phyloP scores from a whole-genome alignment of 495 filamentous ascomycete genomes.

The Terfezia claveryi region DNA sequence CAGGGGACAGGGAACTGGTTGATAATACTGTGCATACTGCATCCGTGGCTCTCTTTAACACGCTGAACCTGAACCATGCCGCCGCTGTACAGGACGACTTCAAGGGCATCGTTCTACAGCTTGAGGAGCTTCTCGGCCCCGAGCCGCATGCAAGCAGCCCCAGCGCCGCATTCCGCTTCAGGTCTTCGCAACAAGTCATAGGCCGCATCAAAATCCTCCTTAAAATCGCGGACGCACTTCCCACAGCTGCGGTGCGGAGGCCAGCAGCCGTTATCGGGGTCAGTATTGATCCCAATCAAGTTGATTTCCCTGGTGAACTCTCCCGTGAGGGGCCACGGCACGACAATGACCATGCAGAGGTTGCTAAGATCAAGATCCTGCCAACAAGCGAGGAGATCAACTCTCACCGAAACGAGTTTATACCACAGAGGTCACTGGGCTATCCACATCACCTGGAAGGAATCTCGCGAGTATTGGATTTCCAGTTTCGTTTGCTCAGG shows the following conservation, averaged over 20 bases:
- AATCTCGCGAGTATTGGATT: conserved; percentile 42
- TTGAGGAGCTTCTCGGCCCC: conserved; percentile 7
- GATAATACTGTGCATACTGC: conserved; percentile 5
- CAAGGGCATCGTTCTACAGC: no score
- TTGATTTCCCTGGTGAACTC: conserved; percentile 31
- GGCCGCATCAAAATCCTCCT: conserved; percentile 23
- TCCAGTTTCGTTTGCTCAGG: conserved; percentile 47
- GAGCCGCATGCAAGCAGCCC: not conserved
- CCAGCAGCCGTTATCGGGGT: not conserved
- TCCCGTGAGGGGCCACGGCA: conserved; percentile 35
- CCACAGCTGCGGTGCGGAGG: conserved; percentile 1
- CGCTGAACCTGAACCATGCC: conserved; percentile 11
- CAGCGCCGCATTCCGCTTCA: conserved; percentile 13
- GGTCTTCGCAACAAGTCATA: conserved; percentile 20
- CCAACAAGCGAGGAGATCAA: conserved; percentile 41
- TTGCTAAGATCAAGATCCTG: conserved; percentile 36
- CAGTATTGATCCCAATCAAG: conserved; percentile 21
- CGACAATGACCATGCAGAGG: conserved; percentile 42
- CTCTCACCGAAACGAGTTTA: conserved; percentile 31
- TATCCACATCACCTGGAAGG: conserved; percentile 20
- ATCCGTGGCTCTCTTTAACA: conserved; percentile 3
- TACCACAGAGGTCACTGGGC: conserved; percentile 30
- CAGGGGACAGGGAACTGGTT: not conserved
- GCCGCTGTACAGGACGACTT: not conserved
- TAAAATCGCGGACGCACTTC: conserved; percentile 1